Conservation (phyloP, 2,329 filamentous ascomycete species). For the Fusarium verrucosum region DNA sequence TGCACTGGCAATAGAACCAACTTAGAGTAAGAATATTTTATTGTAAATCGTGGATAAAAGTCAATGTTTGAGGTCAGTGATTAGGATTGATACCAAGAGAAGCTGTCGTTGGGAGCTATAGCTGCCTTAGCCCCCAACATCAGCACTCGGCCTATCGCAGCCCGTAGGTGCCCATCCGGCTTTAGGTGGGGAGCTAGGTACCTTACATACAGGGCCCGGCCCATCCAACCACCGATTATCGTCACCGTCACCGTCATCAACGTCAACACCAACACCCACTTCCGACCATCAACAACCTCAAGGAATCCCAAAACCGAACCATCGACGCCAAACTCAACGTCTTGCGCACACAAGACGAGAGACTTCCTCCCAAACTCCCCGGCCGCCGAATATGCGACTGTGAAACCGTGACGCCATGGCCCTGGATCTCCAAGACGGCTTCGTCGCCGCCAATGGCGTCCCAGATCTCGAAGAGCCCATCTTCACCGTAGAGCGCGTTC, state of each 20-base stretch:
- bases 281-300: constrained; percentile 17
- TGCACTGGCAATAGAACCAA: not conserved
- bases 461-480: constrained; percentile 76
- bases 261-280: constrained; percentile 18
- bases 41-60: not conserved
- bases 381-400: constrained; percentile 37
- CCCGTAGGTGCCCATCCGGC: not conserved
- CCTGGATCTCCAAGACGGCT: constrained; percentile 65
- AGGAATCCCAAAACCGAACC: not conserved
- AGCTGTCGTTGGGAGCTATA: constrained; percentile 11
- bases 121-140: constrained; percentile 17
- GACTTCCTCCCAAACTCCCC: not conserved
- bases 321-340: not conserved
- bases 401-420: constrained; percentile 47
- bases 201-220: constrained; percentile 8
- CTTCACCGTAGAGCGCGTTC: constrained; percentile 92
- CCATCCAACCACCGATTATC: constrained; percentile 28
- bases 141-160: constrained; percentile 25
- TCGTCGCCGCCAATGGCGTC: constrained; percentile 70
- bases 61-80: too few species aligned
- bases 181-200: constrained; percentile 25
- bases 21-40: not conserved
- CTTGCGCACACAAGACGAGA: constrained; percentile 4
- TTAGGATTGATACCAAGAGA: too few species aligned
- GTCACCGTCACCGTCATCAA: constrained; percentile 15